Base-by-base conservation (phyloP, 768 basidiomycete genomes). In the Phylloporus arenicola region DNA sequence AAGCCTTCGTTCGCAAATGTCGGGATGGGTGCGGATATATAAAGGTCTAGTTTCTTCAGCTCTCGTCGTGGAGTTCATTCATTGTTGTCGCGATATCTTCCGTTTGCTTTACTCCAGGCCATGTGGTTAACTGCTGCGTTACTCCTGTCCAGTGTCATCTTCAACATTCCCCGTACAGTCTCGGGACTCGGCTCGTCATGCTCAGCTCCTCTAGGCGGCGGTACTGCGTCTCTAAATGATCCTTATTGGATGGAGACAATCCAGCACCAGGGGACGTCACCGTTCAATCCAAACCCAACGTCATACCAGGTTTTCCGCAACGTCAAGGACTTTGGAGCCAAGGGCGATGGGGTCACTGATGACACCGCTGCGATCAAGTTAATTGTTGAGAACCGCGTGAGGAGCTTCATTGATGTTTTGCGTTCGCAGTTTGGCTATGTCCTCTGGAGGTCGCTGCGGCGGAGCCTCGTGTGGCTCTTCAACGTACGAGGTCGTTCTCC, bases 301-400 rank as follows among this genome's bases (percentile, higher is more conserved):
- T 62, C 66, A 8, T 90, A 88, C 63, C 71, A 80, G 43, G 84
- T 88, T 13, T 88, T 86, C 66, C 77, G 88, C 37, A 89, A 88
- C 58, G 87, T 90, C 42, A 87, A 84, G 53, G 72, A 75, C 48
- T 77, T 70, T 53, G 74, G 80, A 47, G 80, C 80, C 45, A 70
- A 64, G 46, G 73, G 73, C n/a, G 80, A 86, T 65, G 87, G 87
- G 48, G 68, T 79, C 2, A 78, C 81, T 6, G 88, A 90, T 58
- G 88, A 90, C 55, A 86, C 88, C 6, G 76, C 69, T 22, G 86
- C 88, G 3, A 87, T 88, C 63, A 87, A 85, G 84, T 83, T 46
- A 17, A 47, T 39, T 38, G 8, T 51, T 25, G 20, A 51, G 8
- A 6, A 3, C 31, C 9, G 51, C 0, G 4, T 6, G 30, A 43